These are phyloP conservation scores for Ulvella scutata DNA, from an alignment of 139 green algal genomes.

Conservation along the genomic window DNA sequence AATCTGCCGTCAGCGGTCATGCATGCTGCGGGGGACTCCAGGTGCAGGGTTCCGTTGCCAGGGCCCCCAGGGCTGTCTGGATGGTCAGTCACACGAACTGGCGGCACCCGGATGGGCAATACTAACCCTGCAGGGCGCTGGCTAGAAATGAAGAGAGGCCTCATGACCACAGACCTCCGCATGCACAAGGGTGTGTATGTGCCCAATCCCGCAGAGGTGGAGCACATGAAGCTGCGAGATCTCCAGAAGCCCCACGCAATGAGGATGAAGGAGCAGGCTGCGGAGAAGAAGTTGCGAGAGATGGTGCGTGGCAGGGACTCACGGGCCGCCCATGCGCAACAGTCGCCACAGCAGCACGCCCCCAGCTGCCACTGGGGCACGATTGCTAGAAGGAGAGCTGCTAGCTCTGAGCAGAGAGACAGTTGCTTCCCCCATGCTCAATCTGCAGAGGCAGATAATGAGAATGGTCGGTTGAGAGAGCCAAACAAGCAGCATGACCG, in stretches of 20 bases:
- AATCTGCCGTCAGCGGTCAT: background rate
- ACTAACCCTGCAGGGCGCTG: background rate
- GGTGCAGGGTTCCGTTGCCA: background rate
- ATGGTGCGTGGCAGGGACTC: background rate
- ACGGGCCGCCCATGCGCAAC: background rate
- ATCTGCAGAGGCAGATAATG: background rate
- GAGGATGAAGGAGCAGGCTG: background rate
- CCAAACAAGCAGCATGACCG: too few relatives aligned
- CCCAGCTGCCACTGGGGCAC: background rate
- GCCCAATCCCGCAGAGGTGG: background rate
- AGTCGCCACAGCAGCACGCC: background rate
- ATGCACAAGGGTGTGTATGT: background rate
- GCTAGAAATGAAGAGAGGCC: too few relatives aligned
- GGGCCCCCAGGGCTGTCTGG: background rate
- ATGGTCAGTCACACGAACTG: background rate
- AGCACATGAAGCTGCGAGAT: background rate
- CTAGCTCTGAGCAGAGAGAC: background rate
- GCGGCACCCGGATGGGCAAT: background rate
- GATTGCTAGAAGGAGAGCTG: background rate
- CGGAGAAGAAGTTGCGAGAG: background rate
- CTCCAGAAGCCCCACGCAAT: background rate
- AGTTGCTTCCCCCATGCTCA: background rate
- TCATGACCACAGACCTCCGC: background rate
- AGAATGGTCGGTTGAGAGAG: too few relatives aligned
- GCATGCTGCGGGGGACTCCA: background rate